Conservation (phyloP, 768 basidiomycete genomes). For the Auriscalpium orientale region DNA sequence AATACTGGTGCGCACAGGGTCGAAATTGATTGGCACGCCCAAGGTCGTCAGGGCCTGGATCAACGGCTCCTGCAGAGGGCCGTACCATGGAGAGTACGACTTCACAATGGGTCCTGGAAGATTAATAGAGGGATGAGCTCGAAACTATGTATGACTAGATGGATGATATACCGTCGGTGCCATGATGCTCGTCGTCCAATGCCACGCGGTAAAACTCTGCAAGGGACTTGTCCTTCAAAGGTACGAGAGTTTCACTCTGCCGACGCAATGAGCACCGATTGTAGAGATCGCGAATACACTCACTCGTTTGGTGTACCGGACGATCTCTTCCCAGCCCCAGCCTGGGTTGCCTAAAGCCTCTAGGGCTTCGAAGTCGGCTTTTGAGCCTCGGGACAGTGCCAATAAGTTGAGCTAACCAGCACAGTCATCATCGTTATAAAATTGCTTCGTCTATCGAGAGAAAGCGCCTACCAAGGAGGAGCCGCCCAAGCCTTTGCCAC, state of each 20-base stretch:
- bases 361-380: too few relatives aligned
- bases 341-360: background rate
- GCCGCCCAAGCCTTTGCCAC: slow-evolving; percentile 25
- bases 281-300: too few relatives aligned
- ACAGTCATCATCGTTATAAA: background rate
- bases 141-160: too few relatives aligned
- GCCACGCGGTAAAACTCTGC: background rate
- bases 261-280: too few relatives aligned
- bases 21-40: slow-evolving; percentile 13
- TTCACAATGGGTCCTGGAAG: slow-evolving; percentile 14
- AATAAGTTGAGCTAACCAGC: background rate
- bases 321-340: too few relatives aligned
- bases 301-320: too few relatives aligned
- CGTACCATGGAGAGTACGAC: slow-evolving; percentile 7
- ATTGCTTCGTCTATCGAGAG: background rate
- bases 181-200: slow-evolving; percentile 5
- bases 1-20: background rate
- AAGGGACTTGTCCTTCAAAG: background rate
- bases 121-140: too few relatives aligned
- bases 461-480: slow-evolving; percentile 15
- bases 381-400: slow-evolving; percentile 1
- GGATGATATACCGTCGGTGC: slow-evolving; percentile 3
- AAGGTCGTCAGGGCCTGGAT: slow-evolving; percentile 7
- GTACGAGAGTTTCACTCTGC: too few relatives aligned
- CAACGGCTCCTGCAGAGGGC: slow-evolving; percentile 7